phyloP scores from a whole-genome alignment of 73 alveolate species.

The Paramecium sonneborni region DNA sequence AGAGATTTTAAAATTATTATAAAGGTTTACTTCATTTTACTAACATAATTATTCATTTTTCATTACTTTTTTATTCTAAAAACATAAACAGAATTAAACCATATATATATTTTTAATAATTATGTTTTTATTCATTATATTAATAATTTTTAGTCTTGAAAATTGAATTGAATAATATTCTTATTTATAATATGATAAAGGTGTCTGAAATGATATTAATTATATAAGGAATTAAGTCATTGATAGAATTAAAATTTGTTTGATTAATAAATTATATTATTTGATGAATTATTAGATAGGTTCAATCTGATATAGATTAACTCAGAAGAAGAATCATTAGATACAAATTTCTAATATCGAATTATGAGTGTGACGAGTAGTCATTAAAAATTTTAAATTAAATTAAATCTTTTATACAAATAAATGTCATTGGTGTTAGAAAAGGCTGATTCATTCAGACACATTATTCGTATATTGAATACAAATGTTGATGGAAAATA shows the following conservation, averaged over 20 bases:
- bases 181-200: too few relatives aligned
- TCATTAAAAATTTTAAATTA: constrained; percentile 46
- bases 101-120: too few relatives aligned
- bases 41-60: too few relatives aligned
- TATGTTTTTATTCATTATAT: too few relatives aligned
- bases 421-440: constrained; percentile 71
- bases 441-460: constrained; percentile 88
- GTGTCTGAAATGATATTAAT: too few relatives aligned
- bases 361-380: background rate
- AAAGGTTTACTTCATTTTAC: too few relatives aligned
- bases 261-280: background rate
- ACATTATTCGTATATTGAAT: constrained; percentile 97
- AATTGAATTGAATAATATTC: too few relatives aligned
- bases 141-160: too few relatives aligned
- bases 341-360: background rate
- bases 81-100: too few relatives aligned
- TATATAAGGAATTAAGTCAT: background rate
- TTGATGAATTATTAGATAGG: background rate
- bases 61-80: too few relatives aligned
- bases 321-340: background rate
- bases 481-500: constrained; percentile 98
- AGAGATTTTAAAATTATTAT: too few relatives aligned
- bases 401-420: constrained; percentile 54
- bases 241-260: background rate
- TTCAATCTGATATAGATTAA: background rate